Conservation (phyloP, 805 yeast species). For the Henningerozyma blattae region DNA sequence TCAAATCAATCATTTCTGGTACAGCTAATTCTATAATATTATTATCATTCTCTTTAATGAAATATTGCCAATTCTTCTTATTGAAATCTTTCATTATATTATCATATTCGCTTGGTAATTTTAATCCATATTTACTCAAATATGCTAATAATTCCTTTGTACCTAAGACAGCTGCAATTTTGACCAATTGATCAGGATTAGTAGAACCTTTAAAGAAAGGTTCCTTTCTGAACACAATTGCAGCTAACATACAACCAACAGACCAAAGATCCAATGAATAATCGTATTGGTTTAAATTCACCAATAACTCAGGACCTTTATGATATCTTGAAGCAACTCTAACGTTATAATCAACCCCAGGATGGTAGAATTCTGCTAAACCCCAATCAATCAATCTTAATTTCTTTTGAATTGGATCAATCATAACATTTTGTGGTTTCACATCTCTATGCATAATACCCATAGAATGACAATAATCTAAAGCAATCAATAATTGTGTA, state of each 20-base stretch:
- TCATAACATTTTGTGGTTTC: constrained; percentile 89
- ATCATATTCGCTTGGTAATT: constrained; percentile 68
- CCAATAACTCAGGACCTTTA: constrained; percentile 84
- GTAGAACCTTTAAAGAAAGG: constrained; percentile 90
- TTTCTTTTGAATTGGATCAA: constrained; percentile 53
- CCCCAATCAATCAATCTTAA: constrained; percentile 91
- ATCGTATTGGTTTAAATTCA: constrained; percentile 74
- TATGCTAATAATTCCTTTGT: constrained; percentile 63
- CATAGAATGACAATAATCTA: constrained; percentile 83
- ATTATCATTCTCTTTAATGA: constrained; percentile 34
- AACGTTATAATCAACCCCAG: constrained; percentile 80
- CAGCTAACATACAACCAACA: constrained; percentile 82
- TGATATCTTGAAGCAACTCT: constrained; percentile 86
- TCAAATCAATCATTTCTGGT: constrained; percentile 66
- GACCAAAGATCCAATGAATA: constrained; percentile 88
- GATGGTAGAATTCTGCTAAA: constrained; percentile 83
- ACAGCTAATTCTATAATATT: constrained; percentile 35
- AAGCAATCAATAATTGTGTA: constrained; percentile 67
- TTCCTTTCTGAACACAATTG: constrained; percentile 77
- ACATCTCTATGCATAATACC: constrained; percentile 95
- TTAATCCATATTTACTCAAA: constrained; percentile 54
- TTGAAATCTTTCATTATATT: constrained; percentile 54
- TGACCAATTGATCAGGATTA: constrained; percentile 83
- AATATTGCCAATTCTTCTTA: constrained; percentile 55
- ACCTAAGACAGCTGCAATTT: constrained; percentile 80